A percentile compares a stretch with the other conserved stretches of the same genome.
Evolutionary conservation across 805 yeast genomes (phyloP).

Genomic region (Yamadazyma tumulicola): DNA sequence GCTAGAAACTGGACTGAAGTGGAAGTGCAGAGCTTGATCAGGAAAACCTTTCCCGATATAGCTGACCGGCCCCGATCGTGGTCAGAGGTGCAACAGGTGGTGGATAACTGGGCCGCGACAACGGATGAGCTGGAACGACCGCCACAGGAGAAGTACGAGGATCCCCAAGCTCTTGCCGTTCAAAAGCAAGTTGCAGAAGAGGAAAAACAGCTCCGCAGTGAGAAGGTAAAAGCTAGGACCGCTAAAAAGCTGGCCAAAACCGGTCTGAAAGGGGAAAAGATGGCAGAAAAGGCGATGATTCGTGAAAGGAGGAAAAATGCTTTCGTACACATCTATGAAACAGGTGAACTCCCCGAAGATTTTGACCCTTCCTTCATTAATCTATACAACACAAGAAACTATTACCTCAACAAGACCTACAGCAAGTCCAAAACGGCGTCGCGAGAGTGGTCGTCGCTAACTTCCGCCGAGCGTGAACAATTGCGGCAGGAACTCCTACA

Average conservation of each 20-base stretch:
- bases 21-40: slow-evolving; percentile 9
- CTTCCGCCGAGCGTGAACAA: slow-evolving; percentile 23
- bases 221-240: slow-evolving; percentile 6
- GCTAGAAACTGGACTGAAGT: slow-evolving; percentile 18
- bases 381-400: slow-evolving; percentile 9
- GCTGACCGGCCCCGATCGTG: slow-evolving; percentile 3
- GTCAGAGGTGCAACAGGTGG: slow-evolving; percentile 12
- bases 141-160: not conserved
- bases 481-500: slow-evolving; percentile 25
- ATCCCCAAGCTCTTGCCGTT: not conserved
- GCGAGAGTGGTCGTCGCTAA: slow-evolving; percentile 23
- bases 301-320: no score
- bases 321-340: slow-evolving; percentile 2
- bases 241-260: slow-evolving; percentile 9
- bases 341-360: slow-evolving; percentile 10
- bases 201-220: not conserved
- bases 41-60: slow-evolving; percentile 13
- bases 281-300: no score
- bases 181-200: no score
- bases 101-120: slow-evolving; percentile 16
- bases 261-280: slow-evolving; percentile 4
- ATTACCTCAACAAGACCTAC: slow-evolving; percentile 19
- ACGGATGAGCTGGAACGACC: not conserved
- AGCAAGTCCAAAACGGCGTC: slow-evolving; percentile 9
- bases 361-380: slow-evolving; percentile 14